phyloP scores from a whole-genome alignment of 2,329 filamentous ascomycete genomes.

The Clonostachys rhizophaga region DNA sequence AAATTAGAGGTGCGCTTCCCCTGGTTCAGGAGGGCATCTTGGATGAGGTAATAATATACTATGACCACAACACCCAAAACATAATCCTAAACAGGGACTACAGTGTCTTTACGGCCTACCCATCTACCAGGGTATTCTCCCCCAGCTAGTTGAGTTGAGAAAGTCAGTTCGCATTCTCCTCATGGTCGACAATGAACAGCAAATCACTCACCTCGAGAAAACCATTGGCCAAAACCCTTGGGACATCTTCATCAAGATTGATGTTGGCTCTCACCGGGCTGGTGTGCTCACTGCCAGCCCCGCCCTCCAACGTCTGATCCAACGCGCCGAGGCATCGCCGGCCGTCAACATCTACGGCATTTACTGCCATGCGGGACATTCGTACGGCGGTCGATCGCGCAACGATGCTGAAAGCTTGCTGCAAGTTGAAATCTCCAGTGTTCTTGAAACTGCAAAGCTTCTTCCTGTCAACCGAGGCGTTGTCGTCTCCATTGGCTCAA shows the following conservation, averaged over 20 bases:
- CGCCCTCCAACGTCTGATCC: conserved; percentile 16
- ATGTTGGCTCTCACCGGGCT: conserved; percentile 26
- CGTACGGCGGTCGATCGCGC: conserved; percentile 21
- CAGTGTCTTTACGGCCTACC: conserved; percentile 32
- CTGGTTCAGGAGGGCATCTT: conserved; percentile 30
- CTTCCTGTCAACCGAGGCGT: conserved; percentile 14
- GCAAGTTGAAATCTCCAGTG: conserved; percentile 19
- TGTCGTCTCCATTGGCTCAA: conserved; percentile 25
- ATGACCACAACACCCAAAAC: not conserved
- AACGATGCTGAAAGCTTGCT: conserved; percentile 21
- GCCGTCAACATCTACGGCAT: conserved; percentile 23
- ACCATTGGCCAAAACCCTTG: conserved; percentile 12
- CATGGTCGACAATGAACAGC: conserved; percentile 28
- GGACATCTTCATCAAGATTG: conserved; percentile 29
- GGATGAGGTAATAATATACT: conserved; percentile 22
- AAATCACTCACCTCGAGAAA: conserved; percentile 19
- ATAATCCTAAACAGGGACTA: not conserved
- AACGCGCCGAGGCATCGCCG: conserved; percentile 15
- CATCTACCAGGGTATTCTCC: conserved; percentile 23
- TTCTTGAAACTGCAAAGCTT: conserved; percentile 19
- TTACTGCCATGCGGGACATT: conserved; percentile 30
- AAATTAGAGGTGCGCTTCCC: conserved; percentile 30
- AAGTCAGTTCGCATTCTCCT: conserved; percentile 22
- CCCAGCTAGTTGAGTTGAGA: conserved; percentile 17
- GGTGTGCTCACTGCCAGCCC: conserved; percentile 18